phyloP scores from a whole-genome alignment of 257 asterid species.

The Parsonsia alboflavescens region DNA sequence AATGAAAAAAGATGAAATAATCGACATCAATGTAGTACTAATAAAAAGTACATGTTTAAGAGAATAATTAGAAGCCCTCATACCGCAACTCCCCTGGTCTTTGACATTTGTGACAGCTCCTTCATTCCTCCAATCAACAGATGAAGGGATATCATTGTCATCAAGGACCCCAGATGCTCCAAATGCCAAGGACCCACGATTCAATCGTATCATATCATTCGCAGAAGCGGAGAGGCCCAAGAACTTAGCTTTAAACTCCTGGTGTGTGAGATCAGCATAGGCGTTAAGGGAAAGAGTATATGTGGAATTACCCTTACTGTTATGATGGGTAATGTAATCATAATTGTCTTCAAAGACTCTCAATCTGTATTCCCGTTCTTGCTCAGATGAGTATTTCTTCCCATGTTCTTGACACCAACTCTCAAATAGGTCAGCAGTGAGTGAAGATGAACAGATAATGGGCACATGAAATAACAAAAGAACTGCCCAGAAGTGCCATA shows the following conservation, averaged over 20 bases:
- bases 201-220: conserved; percentile 52
- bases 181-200: conserved; percentile 23
- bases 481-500: conserved; percentile 26
- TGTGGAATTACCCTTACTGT: conserved; percentile 42
- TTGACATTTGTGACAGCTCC: conserved; percentile 90
- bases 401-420: conserved; percentile 67
- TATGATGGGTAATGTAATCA: conserved; percentile 44
- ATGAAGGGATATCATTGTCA: conserved; percentile 45
- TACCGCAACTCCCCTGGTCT: conserved; percentile 94
- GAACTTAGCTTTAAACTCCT: conserved; percentile 65
- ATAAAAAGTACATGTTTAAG: background rate
- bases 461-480: conserved; percentile 35
- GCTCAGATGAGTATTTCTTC: conserved; percentile 55
- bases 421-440: conserved; percentile 53
- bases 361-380: conserved; percentile 55
- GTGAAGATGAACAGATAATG: conserved; percentile 28
- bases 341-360: conserved; percentile 59
- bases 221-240: conserved; percentile 64
- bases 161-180: conserved; percentile 27
- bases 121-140: conserved; percentile 79
- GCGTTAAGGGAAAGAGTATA: conserved; percentile 71
- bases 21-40: background rate
- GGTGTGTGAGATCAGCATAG: conserved; percentile 84
- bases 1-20: background rate
- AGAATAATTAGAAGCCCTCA: conserved; percentile 11